phyloP scores from a whole-genome alignment of 371 early-diverging fungal genomes.

The Mycotypha africana region DNA sequence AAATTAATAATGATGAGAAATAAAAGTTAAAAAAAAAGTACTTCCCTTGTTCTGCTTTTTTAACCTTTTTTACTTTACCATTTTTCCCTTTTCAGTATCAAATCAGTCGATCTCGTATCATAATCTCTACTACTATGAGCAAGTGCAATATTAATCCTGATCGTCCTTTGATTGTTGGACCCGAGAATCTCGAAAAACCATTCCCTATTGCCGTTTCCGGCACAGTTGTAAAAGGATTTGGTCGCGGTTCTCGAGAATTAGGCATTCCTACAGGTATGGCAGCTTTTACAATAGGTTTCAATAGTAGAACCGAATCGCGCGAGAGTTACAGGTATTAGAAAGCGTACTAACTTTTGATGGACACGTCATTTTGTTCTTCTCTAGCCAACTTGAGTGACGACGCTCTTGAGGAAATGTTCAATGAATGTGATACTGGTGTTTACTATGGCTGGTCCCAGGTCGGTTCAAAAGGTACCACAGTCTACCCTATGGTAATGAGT shows the following conservation, averaged over 20 bases:
- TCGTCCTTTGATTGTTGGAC: conserved; percentile 57
- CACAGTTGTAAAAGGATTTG: conserved; percentile 86
- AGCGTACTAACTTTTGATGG: not conserved
- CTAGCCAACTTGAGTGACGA: conserved; percentile 87
- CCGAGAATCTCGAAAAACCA: conserved; percentile 47
- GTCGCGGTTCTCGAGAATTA: conserved; percentile 93
- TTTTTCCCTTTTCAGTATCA: too few relatives aligned
- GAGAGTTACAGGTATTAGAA: not conserved
- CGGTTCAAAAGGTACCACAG: conserved; percentile 34
- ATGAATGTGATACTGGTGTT: conserved; percentile 76
- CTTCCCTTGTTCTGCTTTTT: too few relatives aligned
- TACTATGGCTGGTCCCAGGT: conserved; percentile 94
- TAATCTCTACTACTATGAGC: too few relatives aligned
- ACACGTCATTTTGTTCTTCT: not conserved
- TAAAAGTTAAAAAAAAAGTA: too few relatives aligned
- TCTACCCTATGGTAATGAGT: conserved; percentile 97
- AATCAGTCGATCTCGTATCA: too few relatives aligned
- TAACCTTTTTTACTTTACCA: too few relatives aligned
- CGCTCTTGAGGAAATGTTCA: conserved; percentile 63
- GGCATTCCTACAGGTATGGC: conserved; percentile 93
- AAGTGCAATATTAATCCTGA: conserved; percentile 45
- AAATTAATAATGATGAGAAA: too few relatives aligned
- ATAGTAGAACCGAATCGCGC: too few relatives aligned
- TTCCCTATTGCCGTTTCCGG: conserved; percentile 76
- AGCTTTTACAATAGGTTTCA: not conserved